phyloP scores from a whole-genome alignment of 2,329 filamentous ascomycete genomes.

The Zarea fungicola region DNA sequence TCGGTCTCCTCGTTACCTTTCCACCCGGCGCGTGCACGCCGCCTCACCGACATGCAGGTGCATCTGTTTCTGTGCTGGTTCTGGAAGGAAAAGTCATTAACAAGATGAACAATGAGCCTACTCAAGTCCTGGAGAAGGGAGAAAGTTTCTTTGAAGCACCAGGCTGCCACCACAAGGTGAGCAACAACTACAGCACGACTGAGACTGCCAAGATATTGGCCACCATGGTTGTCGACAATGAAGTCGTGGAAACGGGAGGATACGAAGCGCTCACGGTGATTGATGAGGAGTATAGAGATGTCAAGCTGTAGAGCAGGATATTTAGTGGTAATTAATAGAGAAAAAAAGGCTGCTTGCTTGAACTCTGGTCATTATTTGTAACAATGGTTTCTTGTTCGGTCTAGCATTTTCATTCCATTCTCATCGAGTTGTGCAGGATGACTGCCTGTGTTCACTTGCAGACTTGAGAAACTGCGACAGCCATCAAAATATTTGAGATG shows the following conservation, averaged over 20 bases:
- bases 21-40: slow-evolving; percentile 18
- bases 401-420: too few relatives aligned
- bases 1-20: slow-evolving; percentile 20
- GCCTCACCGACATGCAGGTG: slow-evolving; percentile 20
- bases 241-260: slow-evolving; percentile 17
- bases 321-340: too few relatives aligned
- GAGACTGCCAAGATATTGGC: slow-evolving; percentile 15
- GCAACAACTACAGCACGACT: slow-evolving; percentile 18
- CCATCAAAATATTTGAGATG: too few relatives aligned
- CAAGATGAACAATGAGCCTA: slow-evolving; percentile 21
- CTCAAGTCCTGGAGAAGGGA: slow-evolving; percentile 17
- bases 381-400: too few relatives aligned
- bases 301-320: slow-evolving; percentile 6
- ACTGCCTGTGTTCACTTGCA: too few relatives aligned
- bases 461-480: too few relatives aligned
- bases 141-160: slow-evolving; percentile 21
- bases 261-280: slow-evolving; percentile 16
- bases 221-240: slow-evolving; percentile 17
- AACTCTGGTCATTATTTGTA: too few relatives aligned
- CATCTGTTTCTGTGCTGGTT: slow-evolving; percentile 16
- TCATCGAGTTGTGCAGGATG: too few relatives aligned
- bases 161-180: slow-evolving; percentile 20
- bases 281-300: slow-evolving; percentile 17
- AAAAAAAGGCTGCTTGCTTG: too few relatives aligned
- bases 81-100: slow-evolving; percentile 19